Evolutionary conservation across 257 asterid species (phyloP).

Genomic region (Capsicum chinense): DNA sequence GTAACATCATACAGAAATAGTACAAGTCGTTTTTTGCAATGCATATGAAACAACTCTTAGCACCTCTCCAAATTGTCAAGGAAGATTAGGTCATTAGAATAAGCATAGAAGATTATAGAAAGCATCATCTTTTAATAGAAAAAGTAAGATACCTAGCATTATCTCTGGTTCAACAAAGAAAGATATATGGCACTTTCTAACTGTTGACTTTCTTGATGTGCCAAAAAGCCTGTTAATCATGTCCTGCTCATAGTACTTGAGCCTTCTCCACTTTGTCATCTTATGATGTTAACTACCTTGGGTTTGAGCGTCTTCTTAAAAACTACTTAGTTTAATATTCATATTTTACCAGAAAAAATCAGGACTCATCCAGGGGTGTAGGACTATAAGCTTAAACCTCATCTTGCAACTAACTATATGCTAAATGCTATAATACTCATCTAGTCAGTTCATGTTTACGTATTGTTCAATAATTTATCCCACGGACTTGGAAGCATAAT

Average conservation of each 20-base stretch:
- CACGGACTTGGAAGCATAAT: neutral
- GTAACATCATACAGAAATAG: neutral
- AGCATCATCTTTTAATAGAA: slow-evolving; percentile 11
- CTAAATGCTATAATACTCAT: neutral
- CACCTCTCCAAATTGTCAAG: neutral
- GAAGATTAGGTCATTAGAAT: neutral
- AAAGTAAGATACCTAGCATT: neutral
- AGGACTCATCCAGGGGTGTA: neutral
- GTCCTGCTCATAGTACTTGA: neutral
- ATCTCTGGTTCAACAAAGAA: neutral
- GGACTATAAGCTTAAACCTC: too few relatives aligned
- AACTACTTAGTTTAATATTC: neutral
- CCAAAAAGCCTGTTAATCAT: slow-evolving; percentile 8
- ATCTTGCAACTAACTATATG: neutral
- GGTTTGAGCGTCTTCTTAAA: neutral
- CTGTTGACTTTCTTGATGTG: neutral
- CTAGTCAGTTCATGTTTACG: neutral
- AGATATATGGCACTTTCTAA: neutral
- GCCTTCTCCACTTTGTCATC: neutral
- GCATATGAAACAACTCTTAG: neutral
- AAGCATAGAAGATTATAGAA: neutral
- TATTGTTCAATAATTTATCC: neutral
- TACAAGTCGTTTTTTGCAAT: neutral
- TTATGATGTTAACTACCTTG: slow-evolving; percentile 1
- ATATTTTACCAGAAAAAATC: neutral